These are phyloP conservation scores for Cystobasidium pallidum DNA, from an alignment of 1,284 basidiomycete genomes.

Conservation along the genomic window DNA sequence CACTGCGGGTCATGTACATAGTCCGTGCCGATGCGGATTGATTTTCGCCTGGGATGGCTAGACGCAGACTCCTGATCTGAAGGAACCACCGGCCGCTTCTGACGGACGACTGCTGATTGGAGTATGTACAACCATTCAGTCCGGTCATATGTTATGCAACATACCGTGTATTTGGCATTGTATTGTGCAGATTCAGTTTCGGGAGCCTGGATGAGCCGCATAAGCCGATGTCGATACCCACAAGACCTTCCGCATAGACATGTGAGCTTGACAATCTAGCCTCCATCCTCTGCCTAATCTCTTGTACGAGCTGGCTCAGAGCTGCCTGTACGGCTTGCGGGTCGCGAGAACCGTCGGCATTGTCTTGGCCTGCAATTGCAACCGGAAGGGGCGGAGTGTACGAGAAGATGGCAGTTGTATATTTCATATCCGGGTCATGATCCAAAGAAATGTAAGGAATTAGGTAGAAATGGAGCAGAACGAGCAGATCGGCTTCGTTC, in stretches of 20 bases:
- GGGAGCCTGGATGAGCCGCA: background rate
- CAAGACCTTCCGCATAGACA: background rate
- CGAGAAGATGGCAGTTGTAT: slow-evolving; percentile 31
- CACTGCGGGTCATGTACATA: slow-evolving; percentile 36
- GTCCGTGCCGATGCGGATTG: slow-evolving; percentile 12
- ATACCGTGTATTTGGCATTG: background rate
- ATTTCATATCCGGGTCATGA: background rate
- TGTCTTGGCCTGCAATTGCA: background rate
- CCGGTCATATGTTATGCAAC: too few relatives aligned
- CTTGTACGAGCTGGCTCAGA: slow-evolving; percentile 15
- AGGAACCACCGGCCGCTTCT: slow-evolving; percentile 25
- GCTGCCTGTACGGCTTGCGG: slow-evolving; percentile 35
- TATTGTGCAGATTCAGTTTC: background rate
- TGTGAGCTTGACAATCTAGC: slow-evolving; percentile 3
- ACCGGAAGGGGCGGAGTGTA: slow-evolving; percentile 13
- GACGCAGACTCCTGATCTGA: slow-evolving; percentile 34
- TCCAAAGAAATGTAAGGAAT: background rate
- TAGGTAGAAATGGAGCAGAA: background rate
- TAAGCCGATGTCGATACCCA: background rate
- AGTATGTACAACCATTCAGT: too few relatives aligned
- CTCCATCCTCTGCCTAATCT: slow-evolving; percentile 21
- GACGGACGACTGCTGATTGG: background rate
- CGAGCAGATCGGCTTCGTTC: too few relatives aligned
- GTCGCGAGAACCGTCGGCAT: slow-evolving; percentile 8
- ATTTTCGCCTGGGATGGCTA: slow-evolving; percentile 16